phyloP scores from a whole-genome alignment of 805 yeast genomes.

The Ogataea henricii region DNA sequence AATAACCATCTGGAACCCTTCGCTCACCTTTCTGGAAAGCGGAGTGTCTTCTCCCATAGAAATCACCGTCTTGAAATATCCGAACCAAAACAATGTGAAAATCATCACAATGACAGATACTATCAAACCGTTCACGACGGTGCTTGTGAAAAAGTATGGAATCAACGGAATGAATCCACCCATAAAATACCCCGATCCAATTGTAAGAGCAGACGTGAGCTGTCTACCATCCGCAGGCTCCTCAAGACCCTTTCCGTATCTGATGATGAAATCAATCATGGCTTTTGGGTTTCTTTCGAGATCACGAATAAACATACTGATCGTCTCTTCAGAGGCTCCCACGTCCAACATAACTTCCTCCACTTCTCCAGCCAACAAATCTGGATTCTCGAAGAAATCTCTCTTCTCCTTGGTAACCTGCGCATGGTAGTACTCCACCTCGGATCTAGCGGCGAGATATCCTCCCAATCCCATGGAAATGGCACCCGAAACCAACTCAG shows the following conservation, averaged over 20 bases:
- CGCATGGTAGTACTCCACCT: constrained; percentile 69
- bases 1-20: constrained; percentile 89
- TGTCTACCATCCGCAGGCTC: constrained; percentile 95
- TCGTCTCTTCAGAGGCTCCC: constrained; percentile 71
- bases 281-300: constrained; percentile 74
- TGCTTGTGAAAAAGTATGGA: constrained; percentile 82
- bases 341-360: constrained; percentile 79
- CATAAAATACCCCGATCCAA: constrained; percentile 83
- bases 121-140: constrained; percentile 77
- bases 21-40: constrained; percentile 57
- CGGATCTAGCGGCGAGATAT: constrained; percentile 90
- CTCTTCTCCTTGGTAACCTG: constrained; percentile 73
- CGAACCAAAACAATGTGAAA: constrained; percentile 83
- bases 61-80: constrained; percentile 79
- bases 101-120: constrained; percentile 79
- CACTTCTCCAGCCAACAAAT: constrained; percentile 69
- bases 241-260: constrained; percentile 89
- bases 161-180: constrained; percentile 92
- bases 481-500: constrained; percentile 95
- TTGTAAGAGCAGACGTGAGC: constrained; percentile 82
- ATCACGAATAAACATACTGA: constrained; percentile 72
- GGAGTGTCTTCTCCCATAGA: constrained; percentile 82
- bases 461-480: constrained; percentile 99
- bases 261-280: constrained; percentile 83
- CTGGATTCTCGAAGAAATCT: constrained; percentile 64